Base-by-base conservation (phyloP, 176 grass and related monocot species). In the Calamus simplicifolius region DNA sequence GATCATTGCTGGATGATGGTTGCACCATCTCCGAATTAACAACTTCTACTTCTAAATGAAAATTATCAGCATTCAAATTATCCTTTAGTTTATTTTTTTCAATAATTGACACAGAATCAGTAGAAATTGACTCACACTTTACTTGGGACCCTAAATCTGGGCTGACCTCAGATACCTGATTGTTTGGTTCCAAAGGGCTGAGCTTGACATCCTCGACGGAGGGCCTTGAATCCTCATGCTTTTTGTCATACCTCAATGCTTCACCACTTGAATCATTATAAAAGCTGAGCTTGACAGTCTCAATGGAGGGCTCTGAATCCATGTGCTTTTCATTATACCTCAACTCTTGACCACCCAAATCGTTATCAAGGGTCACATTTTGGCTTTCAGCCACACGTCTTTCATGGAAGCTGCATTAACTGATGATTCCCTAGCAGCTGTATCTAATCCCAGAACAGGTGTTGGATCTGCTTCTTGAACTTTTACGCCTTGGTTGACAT, bases 41-140 rank as follows among this genome's bases (percentile, higher is more conserved):
- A 73, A 73, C 76, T 79, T 93, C 88, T 93, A 99, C 76, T 79
- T 93, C 88, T 93, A 99, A 84, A 99, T 92, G 85, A 93, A 89
- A 99, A 83, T 93, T 92, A 85, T 93, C 86, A 99, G 85, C 84
- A 89, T 99, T 93, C 68, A 89, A 79, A 63, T 99, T 99, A 99
- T 84, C 88, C 68, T 93, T 86, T 82, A 96, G 59, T 75, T 79
- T 68, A 84, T 87, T 87, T 56, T 90, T 81, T 90, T 87, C 82
- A 59, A 78, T 87, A 96, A 80, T 87, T 86, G 79, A 85, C 73
- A 85, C 80, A 89, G 68, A 79, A 87, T 88, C 74, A 29, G 59
- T 93, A 92, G 79, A 85, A 99, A 99, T 85, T 66, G 71, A 99
- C 68, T 89, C 94, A 89, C 73, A 77, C 77, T 89, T 89, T 82